Evolutionary conservation across 2,329 filamentous ascomycete species (phyloP), one percentile per base, ranked within the genome.

Genomic region (Macrophomina tecta): DNA sequence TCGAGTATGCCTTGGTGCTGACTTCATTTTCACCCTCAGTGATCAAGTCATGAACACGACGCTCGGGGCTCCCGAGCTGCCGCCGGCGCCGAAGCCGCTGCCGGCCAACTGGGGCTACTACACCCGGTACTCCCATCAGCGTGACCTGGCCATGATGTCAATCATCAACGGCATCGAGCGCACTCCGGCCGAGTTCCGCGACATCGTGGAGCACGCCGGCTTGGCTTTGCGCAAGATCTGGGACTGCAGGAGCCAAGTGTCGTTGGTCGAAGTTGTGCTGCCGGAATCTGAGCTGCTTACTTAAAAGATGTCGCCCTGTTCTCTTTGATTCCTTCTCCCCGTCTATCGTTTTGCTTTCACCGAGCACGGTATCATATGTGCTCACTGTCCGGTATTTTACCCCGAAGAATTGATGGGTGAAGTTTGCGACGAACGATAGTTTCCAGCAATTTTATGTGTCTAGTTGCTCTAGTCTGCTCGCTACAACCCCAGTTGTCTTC

Each of bases 21-120:
- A 23, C 23, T 23, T 23, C 23, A 23, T 23, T 23, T 23, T 23
- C 23, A 23, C 23, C 36, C 4, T 6, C 34, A 36, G 75, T 58
- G 77, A 78, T 46, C 76, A 77, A 64, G 77, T 79, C 12, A 78
- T 78, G 75, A 79, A 78, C 61, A 77, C 75, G 4, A 77, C 77
- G 2, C 61, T 67, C 4, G 77, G 77, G 2, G 72, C 68, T 42
- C 55, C 67, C 1, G 73, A 76, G 51, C 65, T 78, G n/a, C 62
- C 68, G 0, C 60, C 73, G 3, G 77, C 77, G 3, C 77, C 77
- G 0, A 62, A 55, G 8, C 72, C 76, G 1, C 68, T 79, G n/a
- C 76, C 75, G 6, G 75, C 75, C 5, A 79, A 79, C 56, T 78
- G 72, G 64, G 76, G 77, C 4, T 77, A 77, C 64, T 75, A 73